Evolutionary conservation across 345 rosid genomes (phyloP).

Genomic region (Passiflora organensis): DNA sequence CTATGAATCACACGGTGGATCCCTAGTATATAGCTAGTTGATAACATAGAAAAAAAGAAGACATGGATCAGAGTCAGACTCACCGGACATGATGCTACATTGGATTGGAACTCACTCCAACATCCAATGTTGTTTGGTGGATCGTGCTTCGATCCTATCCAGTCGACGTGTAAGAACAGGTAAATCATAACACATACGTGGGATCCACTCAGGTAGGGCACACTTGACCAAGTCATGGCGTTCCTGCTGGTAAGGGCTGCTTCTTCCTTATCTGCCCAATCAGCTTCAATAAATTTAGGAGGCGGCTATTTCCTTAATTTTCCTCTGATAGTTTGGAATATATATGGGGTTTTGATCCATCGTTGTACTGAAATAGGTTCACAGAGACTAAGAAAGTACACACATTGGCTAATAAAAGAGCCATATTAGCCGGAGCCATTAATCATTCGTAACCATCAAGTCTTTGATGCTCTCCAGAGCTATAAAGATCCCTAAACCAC

Average conservation of each 20-base stretch:
- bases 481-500: slow-evolving; percentile 33
- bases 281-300: background rate
- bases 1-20: too few relatives aligned
- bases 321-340: background rate
- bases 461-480: slow-evolving; percentile 10
- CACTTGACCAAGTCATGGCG: slow-evolving; percentile 14
- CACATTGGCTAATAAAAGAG: slow-evolving; percentile 7
- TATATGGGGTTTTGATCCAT: background rate
- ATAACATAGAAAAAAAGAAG: too few relatives aligned
- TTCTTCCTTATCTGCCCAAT: background rate
- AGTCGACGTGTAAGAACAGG: slow-evolving; percentile 22
- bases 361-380: too few relatives aligned
- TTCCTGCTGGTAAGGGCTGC: background rate
- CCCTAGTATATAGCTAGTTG: too few relatives aligned
- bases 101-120: background rate
- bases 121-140: background rate
- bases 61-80: too few relatives aligned
- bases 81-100: background rate
- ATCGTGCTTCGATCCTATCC: slow-evolving; percentile 16
- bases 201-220: slow-evolving; percentile 13
- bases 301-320: background rate
- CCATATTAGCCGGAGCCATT: slow-evolving; percentile 36
- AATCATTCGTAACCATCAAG: slow-evolving; percentile 20
- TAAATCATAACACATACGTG: background rate
- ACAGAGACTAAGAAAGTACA: too few relatives aligned